phyloP scores from a whole-genome alignment of 1,284 basidiomycete genomes.

The Neonothopanus nambi region DNA sequence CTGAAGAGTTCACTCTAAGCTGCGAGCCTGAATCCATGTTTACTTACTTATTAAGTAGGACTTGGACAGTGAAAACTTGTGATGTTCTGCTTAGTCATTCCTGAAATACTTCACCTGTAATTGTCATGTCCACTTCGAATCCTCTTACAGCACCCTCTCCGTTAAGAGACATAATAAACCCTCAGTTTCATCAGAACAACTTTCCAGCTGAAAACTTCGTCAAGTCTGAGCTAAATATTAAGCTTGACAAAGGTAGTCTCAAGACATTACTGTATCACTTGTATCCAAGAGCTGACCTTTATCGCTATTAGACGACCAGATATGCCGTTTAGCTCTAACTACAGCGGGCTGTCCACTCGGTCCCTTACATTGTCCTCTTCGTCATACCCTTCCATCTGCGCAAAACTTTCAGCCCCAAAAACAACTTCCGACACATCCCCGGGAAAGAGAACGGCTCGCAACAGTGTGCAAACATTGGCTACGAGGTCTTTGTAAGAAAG shows the following conservation, averaged over 20 bases:
- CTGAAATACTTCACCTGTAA: not conserved
- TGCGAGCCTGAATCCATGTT: not conserved
- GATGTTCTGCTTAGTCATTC: not conserved
- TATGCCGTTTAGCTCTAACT: conserved; percentile 81
- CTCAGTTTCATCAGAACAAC: conserved; percentile 93
- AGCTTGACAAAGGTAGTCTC: conserved; percentile 84
- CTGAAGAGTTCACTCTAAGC: not conserved
- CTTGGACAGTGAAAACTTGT: not conserved
- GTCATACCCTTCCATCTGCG: conserved; percentile 85
- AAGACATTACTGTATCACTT: not conserved
- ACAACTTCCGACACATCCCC: conserved; percentile 76
- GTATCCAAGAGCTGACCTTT: conserved; percentile 7
- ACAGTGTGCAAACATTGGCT: conserved; percentile 99
- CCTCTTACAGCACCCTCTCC: conserved; percentile 64
- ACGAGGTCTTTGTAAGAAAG: conserved; percentile 97
- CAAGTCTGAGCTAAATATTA: conserved; percentile 83
- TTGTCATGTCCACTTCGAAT: conserved; percentile 42
- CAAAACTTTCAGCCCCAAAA: conserved; percentile 88
- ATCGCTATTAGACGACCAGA: conserved; percentile 74
- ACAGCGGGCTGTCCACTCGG: conserved; percentile 87
- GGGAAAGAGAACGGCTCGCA: conserved; percentile 83
- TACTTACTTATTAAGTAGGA: not conserved
- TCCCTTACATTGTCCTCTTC: conserved; percentile 82
- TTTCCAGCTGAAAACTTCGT: conserved; percentile 83
- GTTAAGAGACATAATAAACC: conserved; percentile 76